Conservation (phyloP, 345 rosid genomes). For the Gossypium bickii region DNA sequence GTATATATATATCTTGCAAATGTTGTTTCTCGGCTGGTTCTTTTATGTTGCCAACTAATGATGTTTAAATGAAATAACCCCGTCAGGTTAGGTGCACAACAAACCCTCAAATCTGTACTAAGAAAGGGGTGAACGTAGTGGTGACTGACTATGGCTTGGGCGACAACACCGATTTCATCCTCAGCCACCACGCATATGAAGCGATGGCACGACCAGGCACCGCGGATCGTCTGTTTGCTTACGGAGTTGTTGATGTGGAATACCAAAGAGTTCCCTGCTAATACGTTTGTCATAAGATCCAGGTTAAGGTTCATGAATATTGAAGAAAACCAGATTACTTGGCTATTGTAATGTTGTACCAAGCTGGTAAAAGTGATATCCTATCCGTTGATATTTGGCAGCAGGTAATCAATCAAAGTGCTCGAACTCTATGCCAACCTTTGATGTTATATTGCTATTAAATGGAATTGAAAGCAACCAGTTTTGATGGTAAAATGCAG, state of each 20-base stretch:
- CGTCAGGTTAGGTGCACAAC: slow-evolving; percentile 64
- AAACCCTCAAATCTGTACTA: slow-evolving; percentile 46
- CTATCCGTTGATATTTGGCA: slow-evolving; percentile 52
- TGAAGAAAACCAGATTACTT: slow-evolving; percentile 63
- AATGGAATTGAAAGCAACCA: neutral
- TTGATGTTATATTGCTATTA: neutral
- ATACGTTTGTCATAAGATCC: slow-evolving; percentile 41
- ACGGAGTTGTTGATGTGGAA: slow-evolving; percentile 71
- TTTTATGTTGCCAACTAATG: neutral
- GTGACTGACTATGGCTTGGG: slow-evolving; percentile 88
- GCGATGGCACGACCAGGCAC: slow-evolving; percentile 41
- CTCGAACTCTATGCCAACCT: neutral
- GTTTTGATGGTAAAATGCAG: slow-evolving; percentile 21
- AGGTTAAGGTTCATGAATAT: slow-evolving; percentile 60
- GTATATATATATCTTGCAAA: no score
- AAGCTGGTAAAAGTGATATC: slow-evolving; percentile 54
- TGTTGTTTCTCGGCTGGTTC: neutral
- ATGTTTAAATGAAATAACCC: neutral
- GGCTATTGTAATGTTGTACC: slow-evolving; percentile 52
- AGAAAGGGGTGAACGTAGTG: slow-evolving; percentile 59
- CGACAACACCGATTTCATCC: slow-evolving; percentile 70
- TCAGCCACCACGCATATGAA: slow-evolving; percentile 59
- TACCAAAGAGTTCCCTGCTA: slow-evolving; percentile 64
- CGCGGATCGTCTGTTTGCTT: slow-evolving; percentile 39
- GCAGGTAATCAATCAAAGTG: slow-evolving; percentile 29